These are phyloP conservation scores for Xylaria longipes DNA, from an alignment of 495 filamentous ascomycete genomes.

Conservation along the genomic window DNA sequence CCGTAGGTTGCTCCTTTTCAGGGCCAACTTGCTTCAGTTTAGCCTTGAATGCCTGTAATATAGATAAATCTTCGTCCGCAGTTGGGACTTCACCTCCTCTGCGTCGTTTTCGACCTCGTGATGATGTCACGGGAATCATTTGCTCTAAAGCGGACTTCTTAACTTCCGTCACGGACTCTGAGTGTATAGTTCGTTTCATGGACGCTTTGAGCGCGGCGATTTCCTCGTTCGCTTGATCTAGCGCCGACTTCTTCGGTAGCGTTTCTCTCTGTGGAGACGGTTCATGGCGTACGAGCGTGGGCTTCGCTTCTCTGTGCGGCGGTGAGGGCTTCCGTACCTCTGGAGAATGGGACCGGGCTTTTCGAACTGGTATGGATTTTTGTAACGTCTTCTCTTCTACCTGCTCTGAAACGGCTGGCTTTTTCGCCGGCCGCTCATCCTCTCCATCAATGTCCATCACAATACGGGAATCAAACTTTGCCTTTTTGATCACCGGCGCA, in stretches of 20 bases:
- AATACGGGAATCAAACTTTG: constrained; percentile 89
- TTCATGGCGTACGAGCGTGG: constrained; percentile 31
- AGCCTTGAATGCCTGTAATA: constrained; percentile 77
- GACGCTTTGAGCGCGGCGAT: constrained; percentile 90
- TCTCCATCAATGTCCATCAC: constrained; percentile 64
- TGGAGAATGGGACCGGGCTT: constrained; percentile 24
- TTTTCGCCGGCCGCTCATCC: constrained; percentile 39
- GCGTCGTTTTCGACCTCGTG: constrained; percentile 79
- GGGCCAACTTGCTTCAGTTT: constrained; percentile 71
- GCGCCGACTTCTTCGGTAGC: constrained; percentile 63
- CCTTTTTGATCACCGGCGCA: constrained; percentile 74
- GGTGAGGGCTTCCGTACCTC: constrained; percentile 31
- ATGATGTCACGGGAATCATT: constrained; percentile 82
- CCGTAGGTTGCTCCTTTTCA: constrained; percentile 49
- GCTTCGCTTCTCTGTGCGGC: constrained; percentile 34
- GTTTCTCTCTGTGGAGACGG: constrained; percentile 57
- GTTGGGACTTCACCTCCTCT: constrained; percentile 52
- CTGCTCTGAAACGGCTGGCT: constrained; percentile 34
- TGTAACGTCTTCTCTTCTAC: constrained; percentile 40
- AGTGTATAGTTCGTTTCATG: constrained; percentile 79
- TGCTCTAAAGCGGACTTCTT: constrained; percentile 68
- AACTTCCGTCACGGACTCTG: constrained; percentile 60
- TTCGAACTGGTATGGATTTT: constrained; percentile 40
- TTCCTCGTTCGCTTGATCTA: constrained; percentile 86
- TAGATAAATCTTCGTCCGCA: constrained; percentile 62